Percentiles rank a stretch among this genome's conserved stretches.
phyloP scores from a whole-genome alignment of 2,329 filamentous ascomycete species.

The Stagonosporopsis chrysanthemi region DNA sequence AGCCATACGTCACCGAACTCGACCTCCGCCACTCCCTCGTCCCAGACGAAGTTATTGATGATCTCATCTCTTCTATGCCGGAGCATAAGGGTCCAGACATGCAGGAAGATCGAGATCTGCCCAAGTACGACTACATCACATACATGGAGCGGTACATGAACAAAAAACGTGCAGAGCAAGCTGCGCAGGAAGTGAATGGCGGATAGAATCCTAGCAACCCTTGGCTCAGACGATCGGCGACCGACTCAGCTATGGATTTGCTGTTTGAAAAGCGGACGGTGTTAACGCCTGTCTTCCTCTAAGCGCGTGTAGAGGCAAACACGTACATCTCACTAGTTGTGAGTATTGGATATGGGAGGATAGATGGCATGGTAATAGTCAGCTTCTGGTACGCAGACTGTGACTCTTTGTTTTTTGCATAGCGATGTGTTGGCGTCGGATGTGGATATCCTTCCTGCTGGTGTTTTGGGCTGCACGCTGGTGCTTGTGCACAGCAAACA shows the following conservation, averaged over 20 bases:
- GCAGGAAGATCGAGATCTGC: constrained; percentile 80
- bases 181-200: constrained; percentile 32
- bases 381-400: constrained; percentile 5
- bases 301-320: background rate
- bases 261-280: background rate
- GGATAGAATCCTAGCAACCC: constrained; percentile 27
- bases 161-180: constrained; percentile 28
- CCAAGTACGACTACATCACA: constrained; percentile 94
- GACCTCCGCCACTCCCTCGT: constrained; percentile 94
- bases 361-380: background rate
- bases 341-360: background rate
- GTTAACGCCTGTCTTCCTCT: constrained; percentile 15
- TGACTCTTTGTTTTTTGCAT: constrained; percentile 17
- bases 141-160: constrained; percentile 84
- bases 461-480: background rate
- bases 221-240: constrained; percentile 13
- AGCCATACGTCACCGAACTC: constrained; percentile 96
- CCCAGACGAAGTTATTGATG: constrained; percentile 95
- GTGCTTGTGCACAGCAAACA: background rate
- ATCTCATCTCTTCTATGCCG: constrained; percentile 87
- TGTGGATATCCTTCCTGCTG: constrained; percentile 8
- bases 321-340: background rate
- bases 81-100: constrained; percentile 83
- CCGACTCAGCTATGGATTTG: background rate
- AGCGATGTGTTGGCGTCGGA: constrained; percentile 19